phyloP scores from a whole-genome alignment of 2,329 filamentous ascomycete species.

The Clarireedia sp. region DNA sequence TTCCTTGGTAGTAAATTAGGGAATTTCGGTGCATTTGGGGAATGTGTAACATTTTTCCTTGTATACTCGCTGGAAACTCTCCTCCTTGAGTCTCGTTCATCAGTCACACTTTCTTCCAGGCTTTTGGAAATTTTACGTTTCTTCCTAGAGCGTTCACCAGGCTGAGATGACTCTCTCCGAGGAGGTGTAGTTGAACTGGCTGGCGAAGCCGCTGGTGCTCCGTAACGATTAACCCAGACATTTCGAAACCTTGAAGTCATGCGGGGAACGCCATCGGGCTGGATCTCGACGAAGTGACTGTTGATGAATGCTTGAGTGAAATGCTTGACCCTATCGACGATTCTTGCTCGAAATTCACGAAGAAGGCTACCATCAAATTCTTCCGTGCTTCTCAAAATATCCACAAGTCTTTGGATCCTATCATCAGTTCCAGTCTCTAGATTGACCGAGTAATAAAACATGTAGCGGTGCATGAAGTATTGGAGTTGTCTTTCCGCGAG shows the following conservation, averaged over 20 bases:
- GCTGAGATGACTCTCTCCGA: too few relatives aligned
- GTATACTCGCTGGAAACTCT: neutral
- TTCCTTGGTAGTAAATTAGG: constrained; percentile 4
- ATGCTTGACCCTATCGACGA: constrained; percentile 5
- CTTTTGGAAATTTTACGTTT: neutral
- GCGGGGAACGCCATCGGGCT: neutral
- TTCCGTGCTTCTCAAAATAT: neutral
- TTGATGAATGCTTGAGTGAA: constrained; percentile 6
- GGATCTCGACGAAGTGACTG: constrained; percentile 4
- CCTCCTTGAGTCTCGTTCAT: neutral
- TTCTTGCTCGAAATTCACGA: constrained; percentile 1
- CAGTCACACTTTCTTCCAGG: neutral
- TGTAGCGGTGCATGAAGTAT: constrained; percentile 7
- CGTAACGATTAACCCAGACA: constrained; percentile 4
- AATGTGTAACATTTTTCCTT: constrained; percentile 1
- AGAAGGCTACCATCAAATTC: neutral
- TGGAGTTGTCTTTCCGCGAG: constrained; percentile 3
- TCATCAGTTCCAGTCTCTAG: constrained; percentile 4
- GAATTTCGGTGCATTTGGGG: neutral
- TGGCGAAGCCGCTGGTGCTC: neutral
- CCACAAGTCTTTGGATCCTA: constrained; percentile 1
- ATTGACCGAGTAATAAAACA: constrained; percentile 1
- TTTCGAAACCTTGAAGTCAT: constrained; percentile 6
- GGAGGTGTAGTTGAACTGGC: too few relatives aligned
- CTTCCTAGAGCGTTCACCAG: neutral